Evolutionary conservation across 495 filamentous ascomycete species (phyloP).

Genomic region (Rostrohypoxylon terebratum): DNA sequence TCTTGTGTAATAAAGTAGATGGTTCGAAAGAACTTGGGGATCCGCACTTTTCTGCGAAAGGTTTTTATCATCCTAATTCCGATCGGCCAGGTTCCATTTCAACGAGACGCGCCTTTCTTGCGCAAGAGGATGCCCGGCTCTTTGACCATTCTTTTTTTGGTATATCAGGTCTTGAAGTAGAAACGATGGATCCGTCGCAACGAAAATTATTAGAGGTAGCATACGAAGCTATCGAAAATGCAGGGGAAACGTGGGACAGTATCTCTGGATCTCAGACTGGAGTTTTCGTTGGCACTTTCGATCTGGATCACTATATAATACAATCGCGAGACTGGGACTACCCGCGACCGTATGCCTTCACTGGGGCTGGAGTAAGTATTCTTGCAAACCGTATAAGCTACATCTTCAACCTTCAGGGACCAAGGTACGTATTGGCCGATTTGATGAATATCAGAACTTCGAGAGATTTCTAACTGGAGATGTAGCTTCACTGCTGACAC

Average conservation of each 20-base stretch:
- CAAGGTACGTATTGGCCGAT: neutral
- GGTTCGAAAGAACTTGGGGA: too few species aligned
- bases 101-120: too few species aligned
- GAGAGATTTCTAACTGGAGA: too few species aligned
- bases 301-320: conserved; percentile 53
- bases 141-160: conserved; percentile 70
- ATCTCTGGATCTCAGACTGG: conserved; percentile 56
- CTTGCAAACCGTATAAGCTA: conserved; percentile 69
- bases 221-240: conserved; percentile 68
- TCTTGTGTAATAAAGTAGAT: too few species aligned
- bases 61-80: too few species aligned
- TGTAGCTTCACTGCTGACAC: conserved; percentile 57
- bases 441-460: too few species aligned
- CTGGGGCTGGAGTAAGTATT: conserved; percentile 64
- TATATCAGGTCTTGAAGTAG: conserved; percentile 65
- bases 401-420: conserved; percentile 67
- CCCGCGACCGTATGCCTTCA: conserved; percentile 58
- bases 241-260: conserved; percentile 58
- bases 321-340: conserved; percentile 54
- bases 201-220: conserved; percentile 66
- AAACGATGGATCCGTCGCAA: conserved; percentile 57
- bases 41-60: too few species aligned
- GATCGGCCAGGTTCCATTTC: too few species aligned
- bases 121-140: conserved; percentile 49
- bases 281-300: conserved; percentile 59